Conservation (phyloP, 140 eudicot genomes). For the Senecio squalidus region DNA sequence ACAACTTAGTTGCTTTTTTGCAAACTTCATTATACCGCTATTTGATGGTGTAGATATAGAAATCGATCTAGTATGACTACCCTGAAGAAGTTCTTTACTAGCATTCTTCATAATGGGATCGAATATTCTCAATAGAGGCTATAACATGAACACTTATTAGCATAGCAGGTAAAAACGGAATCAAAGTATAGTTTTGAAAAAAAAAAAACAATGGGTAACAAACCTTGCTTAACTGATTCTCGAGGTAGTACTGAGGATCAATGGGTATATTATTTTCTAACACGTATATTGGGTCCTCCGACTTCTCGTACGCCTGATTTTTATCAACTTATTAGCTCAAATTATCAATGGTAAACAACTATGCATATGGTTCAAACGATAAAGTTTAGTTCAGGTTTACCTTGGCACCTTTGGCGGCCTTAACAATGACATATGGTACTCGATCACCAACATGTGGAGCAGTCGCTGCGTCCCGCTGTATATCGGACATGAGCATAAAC, state of each 20-base stretch:
- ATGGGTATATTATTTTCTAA: conserved; percentile 94
- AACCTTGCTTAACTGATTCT: conserved; percentile 93
- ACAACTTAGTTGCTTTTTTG: conserved; percentile 87
- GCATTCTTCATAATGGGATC: conserved; percentile 96
- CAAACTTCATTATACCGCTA: conserved; percentile 94
- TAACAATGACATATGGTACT: conserved; percentile 93
- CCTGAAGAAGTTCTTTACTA: conserved; percentile 84
- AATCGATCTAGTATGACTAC: conserved; percentile 85
- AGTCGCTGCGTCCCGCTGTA: conserved; percentile 97
- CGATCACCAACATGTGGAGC: conserved; percentile 99
- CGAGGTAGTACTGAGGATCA: conserved; percentile 93
- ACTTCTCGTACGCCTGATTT: conserved; percentile 85
- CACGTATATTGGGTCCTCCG: conserved; percentile 96
- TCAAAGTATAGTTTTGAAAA: neutral
- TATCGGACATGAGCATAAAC: conserved; percentile 4
- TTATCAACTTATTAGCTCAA: conserved; percentile 16
- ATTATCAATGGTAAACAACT: conserved; percentile 11
- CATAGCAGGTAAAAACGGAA: neutral
- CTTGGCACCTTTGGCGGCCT: conserved; percentile 98
- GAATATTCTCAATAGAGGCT: conserved; percentile 94
- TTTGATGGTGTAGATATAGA: conserved; percentile 93
- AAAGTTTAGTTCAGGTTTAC: conserved; percentile 27
- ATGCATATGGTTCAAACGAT: conserved; percentile 3
- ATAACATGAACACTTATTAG: conserved; percentile 20
- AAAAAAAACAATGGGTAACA: conserved; percentile 14